A percentile compares a stretch with the other conserved stretches of the same genome.
These are phyloP conservation scores for Chionographis japonica DNA, from an alignment of 106 monocot species.

Conservation along the genomic window DNA sequence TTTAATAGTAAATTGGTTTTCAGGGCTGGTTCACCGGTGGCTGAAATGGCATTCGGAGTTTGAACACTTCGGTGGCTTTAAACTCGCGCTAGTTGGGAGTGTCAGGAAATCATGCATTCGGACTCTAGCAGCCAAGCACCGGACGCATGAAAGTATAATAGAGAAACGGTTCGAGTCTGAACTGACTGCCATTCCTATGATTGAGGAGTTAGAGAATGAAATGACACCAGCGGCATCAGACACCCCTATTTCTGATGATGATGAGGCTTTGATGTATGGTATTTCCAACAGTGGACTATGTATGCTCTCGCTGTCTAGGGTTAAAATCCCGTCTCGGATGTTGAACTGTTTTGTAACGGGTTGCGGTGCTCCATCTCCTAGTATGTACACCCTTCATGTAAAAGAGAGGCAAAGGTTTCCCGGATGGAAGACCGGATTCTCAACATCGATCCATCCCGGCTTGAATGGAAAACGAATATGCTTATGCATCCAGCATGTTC, in stretches of 20 bases:
- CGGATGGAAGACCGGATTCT: slow-evolving; percentile 83
- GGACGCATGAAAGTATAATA: slow-evolving; percentile 55
- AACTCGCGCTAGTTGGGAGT: slow-evolving; percentile 44
- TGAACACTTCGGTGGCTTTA: slow-evolving; percentile 64
- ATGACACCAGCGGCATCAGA: slow-evolving; percentile 3
- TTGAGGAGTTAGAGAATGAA: slow-evolving; percentile 42
- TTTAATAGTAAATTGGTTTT: slow-evolving; percentile 78
- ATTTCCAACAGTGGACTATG: slow-evolving; percentile 63
- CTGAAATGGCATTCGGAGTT: slow-evolving; percentile 60
- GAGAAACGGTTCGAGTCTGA: slow-evolving; percentile 70
- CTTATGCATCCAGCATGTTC: slow-evolving; percentile 67
- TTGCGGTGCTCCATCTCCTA: slow-evolving; percentile 40
- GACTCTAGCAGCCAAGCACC: slow-evolving; percentile 79
- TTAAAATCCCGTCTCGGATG: slow-evolving; percentile 32
- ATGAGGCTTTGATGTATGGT: slow-evolving; percentile 74
- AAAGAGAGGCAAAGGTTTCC: slow-evolving; percentile 72
- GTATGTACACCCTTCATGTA: slow-evolving; percentile 59
- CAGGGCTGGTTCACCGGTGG: slow-evolving; percentile 76
- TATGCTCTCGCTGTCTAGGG: slow-evolving; percentile 49
- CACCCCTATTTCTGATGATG: slow-evolving; percentile 14
- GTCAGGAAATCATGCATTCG: slow-evolving; percentile 75
- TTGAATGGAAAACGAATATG: slow-evolving; percentile 64
- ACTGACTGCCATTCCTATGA: slow-evolving; percentile 38
- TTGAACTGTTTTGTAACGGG: slow-evolving; percentile 74
- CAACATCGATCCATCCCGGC: slow-evolving; percentile 47